Evolutionary conservation across 192 early-diverging fungal species (phyloP).

Genomic region (Umbelopsis sp.): DNA sequence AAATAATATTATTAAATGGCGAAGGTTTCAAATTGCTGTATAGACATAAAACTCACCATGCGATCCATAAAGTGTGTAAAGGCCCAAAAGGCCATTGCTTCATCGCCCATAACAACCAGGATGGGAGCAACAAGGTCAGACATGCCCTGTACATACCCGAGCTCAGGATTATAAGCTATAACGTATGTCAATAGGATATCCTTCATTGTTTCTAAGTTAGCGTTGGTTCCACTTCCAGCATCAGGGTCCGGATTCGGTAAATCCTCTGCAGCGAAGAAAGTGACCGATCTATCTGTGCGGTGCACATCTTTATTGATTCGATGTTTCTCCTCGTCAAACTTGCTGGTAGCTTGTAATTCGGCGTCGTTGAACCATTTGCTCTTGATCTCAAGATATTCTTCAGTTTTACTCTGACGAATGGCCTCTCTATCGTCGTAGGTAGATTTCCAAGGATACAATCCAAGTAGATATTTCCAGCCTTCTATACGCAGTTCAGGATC

Average conservation of each 20-base stretch:
- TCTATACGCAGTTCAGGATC: conserved; percentile 83
- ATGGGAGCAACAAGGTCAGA: conserved; percentile 91
- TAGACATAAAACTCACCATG: conserved; percentile 50
- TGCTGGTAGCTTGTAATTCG: conserved; percentile 50
- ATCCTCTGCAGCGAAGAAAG: conserved; percentile 75
- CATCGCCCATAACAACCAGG: conserved; percentile 86
- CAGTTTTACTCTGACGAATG: conserved; percentile 54
- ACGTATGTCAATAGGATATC: conserved; percentile 94
- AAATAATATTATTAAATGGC: neutral
- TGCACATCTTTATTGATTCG: conserved; percentile 92
- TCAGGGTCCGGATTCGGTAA: conserved; percentile 49
- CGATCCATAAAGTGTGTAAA: conserved; percentile 88
- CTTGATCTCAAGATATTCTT: conserved; percentile 71
- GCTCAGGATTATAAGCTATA: conserved; percentile 70
- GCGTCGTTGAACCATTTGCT: conserved; percentile 69
- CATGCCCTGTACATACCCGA: conserved; percentile 97
- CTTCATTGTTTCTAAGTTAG: conserved; percentile 83
- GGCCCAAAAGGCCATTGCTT: conserved; percentile 93
- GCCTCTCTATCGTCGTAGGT: conserved; percentile 75
- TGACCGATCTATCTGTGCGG: conserved; percentile 86
- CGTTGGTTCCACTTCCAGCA: conserved; percentile 60
- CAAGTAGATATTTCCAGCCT: conserved; percentile 91
- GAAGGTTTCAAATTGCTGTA: neutral
- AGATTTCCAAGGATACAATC: conserved; percentile 83
- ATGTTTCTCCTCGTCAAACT: conserved; percentile 68